A percentile compares a stretch with the other conserved stretches of the same genome.
phyloP scores from a whole-genome alignment of 176 grass and related monocot species.

The Lolium multiflorum region DNA sequence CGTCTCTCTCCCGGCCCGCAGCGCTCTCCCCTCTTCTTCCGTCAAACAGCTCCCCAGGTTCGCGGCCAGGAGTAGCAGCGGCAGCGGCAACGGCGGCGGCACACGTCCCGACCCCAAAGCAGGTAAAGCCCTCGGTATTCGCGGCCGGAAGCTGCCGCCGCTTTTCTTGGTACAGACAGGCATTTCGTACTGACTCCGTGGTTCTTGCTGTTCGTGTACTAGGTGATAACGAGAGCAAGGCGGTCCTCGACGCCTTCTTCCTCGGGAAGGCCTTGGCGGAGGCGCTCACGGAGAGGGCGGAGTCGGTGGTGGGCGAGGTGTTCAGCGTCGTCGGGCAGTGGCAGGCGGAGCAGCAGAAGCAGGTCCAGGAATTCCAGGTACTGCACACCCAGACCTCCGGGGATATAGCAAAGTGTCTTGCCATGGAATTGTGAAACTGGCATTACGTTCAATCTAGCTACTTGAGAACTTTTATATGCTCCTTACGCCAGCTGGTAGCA shows the following conservation, averaged over 20 bases:
- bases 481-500: background rate
- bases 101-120: slow-evolving; percentile 44
- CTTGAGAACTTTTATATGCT: background rate
- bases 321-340: slow-evolving; percentile 90
- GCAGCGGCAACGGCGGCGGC: slow-evolving; percentile 27
- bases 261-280: slow-evolving; percentile 92
- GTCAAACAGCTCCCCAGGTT: background rate
- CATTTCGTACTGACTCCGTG: background rate
- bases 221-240: slow-evolving; percentile 84
- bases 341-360: slow-evolving; percentile 96
- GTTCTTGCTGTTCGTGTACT: background rate
- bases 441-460: background rate
- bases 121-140: slow-evolving; percentile 39
- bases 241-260: slow-evolving; percentile 93
- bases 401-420: background rate
- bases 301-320: slow-evolving; percentile 78
- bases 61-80: slow-evolving; percentile 25
- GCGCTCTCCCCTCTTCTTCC: slow-evolving; percentile 27
- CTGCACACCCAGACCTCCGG: background rate
- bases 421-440: background rate
- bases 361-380: slow-evolving; percentile 87
- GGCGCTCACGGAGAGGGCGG: slow-evolving; percentile 80
- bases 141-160: background rate
- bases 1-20: background rate
- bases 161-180: background rate